A percentile compares a stretch with the other conserved stretches of the same genome.
These are phyloP conservation scores for Simplicillium aogashimaense DNA, from an alignment of 2,329 filamentous ascomycete species.

Conservation along the genomic window DNA sequence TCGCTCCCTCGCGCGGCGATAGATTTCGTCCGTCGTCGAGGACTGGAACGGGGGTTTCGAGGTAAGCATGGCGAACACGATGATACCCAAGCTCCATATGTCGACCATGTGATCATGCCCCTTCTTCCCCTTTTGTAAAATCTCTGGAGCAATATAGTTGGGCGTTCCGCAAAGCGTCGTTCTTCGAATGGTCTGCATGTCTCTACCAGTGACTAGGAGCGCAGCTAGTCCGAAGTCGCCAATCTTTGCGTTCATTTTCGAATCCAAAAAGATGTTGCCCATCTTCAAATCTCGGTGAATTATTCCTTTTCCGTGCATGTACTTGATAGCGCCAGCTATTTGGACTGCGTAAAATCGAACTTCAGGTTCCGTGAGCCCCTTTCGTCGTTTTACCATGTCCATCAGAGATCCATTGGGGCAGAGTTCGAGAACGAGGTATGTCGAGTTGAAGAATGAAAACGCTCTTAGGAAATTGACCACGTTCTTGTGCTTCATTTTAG, in stretches of 20 bases:
- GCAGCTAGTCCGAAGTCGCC: constrained; percentile 95
- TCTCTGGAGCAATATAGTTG: constrained; percentile 97
- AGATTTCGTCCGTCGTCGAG: constrained; percentile 77
- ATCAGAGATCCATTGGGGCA: constrained; percentile 94
- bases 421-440: constrained; percentile 88
- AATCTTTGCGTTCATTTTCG: constrained; percentile 94
- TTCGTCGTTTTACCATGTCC: constrained; percentile 93
- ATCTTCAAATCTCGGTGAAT: constrained; percentile 97
- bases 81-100: constrained; percentile 96
- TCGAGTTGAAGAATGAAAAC: constrained; percentile 81
- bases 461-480: constrained; percentile 93
- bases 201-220: constrained; percentile 80
- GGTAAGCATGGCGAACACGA: constrained; percentile 96
- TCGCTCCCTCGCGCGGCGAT: constrained; percentile 57
- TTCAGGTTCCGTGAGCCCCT: constrained; percentile 85
- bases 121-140: constrained; percentile 85
- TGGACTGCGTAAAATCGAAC: constrained; percentile 90
- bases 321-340: constrained; percentile 94
- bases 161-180: constrained; percentile 95
- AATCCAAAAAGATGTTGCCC: constrained; percentile 93
- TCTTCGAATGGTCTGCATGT: constrained; percentile 73
- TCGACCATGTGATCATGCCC: constrained; percentile 98
- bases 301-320: constrained; percentile 90
- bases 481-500: constrained; percentile 92
- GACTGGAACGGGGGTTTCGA: constrained; percentile 97